These are phyloP conservation scores for Candida smagusa DNA, from an alignment of 1,139 yeast genomes.

Conservation along the genomic window DNA sequence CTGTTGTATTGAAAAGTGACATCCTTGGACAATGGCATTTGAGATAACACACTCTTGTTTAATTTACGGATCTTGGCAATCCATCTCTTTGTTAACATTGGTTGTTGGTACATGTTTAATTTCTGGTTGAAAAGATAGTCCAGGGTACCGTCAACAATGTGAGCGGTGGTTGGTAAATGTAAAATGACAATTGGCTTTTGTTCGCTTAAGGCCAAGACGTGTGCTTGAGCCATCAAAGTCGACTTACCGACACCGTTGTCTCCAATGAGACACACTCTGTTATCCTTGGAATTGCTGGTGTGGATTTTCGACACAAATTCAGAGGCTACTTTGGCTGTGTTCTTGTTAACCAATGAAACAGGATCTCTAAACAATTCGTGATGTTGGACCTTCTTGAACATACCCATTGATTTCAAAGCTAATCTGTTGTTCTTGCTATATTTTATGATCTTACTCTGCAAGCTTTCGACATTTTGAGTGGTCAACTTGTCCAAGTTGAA, in stretches of 20 bases:
- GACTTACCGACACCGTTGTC: slow-evolving; percentile 80
- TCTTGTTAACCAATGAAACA: slow-evolving; percentile 46
- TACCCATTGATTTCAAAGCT: slow-evolving; percentile 41
- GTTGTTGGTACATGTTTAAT: slow-evolving; percentile 62
- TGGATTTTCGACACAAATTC: slow-evolving; percentile 25
- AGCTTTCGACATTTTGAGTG: slow-evolving; percentile 10
- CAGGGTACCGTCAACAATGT: slow-evolving; percentile 65
- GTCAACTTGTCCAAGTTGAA: slow-evolving; percentile 17
- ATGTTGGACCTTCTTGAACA: slow-evolving; percentile 62
- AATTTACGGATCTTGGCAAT: slow-evolving; percentile 55
- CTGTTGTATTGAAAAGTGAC: slow-evolving; percentile 32
- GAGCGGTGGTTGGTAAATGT: slow-evolving; percentile 63
- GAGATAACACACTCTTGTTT: slow-evolving; percentile 49
- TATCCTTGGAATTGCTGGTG: slow-evolving; percentile 29
- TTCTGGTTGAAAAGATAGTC: slow-evolving; percentile 60
- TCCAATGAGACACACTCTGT: slow-evolving; percentile 63
- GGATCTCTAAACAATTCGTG: slow-evolving; percentile 62
- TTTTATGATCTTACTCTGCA: slow-evolving; percentile 20
- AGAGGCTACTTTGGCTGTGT: slow-evolving; percentile 25
- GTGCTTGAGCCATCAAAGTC: slow-evolving; percentile 67
- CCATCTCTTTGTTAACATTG: slow-evolving; percentile 69
- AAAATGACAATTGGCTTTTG: slow-evolving; percentile 51
- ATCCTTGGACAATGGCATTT: slow-evolving; percentile 49
- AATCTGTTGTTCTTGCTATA: slow-evolving; percentile 20
- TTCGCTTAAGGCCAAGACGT: slow-evolving; percentile 51